Conservation (phyloP, 2,329 filamentous ascomycete species). For the Botrytis byssoidea region DNA sequence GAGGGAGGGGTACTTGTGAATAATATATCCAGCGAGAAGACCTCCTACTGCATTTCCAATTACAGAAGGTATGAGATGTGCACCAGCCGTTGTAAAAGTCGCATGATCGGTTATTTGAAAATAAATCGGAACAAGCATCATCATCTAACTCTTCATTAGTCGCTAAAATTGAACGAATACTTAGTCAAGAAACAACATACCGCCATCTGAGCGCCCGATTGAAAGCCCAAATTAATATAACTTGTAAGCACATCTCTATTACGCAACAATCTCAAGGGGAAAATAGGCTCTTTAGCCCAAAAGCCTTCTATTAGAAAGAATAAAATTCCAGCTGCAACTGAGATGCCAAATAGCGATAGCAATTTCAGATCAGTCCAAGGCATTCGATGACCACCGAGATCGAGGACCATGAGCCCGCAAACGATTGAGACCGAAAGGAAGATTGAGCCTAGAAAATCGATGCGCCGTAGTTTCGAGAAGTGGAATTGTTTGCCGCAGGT, state of each 20-base stretch:
- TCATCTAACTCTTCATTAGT: conserved; percentile 43
- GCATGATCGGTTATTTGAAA: conserved; percentile 62
- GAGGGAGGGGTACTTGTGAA: conserved; percentile 34
- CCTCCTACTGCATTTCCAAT: conserved; percentile 65
- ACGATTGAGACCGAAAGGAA: conserved; percentile 45
- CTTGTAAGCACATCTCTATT: conserved; percentile 53
- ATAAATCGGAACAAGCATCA: conserved; percentile 67
- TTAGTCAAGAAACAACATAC: conserved; percentile 36
- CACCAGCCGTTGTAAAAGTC: conserved; percentile 56
- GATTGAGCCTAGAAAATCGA: conserved; percentile 60
- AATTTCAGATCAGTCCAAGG: conserved; percentile 41
- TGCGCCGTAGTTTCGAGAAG: conserved; percentile 38
- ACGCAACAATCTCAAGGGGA: conserved; percentile 54
- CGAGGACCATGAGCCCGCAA: conserved; percentile 47
- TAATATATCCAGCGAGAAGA: conserved; percentile 51
- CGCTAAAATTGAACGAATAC: not conserved
- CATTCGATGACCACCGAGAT: conserved; percentile 48
- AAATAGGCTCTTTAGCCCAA: conserved; percentile 55
- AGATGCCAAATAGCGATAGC: conserved; percentile 37
- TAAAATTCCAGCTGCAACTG: conserved; percentile 25
- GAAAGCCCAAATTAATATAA: conserved; percentile 52
- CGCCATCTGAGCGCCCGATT: conserved; percentile 57
- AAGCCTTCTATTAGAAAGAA: conserved; percentile 28
- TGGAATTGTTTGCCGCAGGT: conserved; percentile 19
- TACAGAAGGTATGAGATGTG: conserved; percentile 65